Conservation (phyloP, 345 rosid genomes). For the Syzygium aqueum region DNA sequence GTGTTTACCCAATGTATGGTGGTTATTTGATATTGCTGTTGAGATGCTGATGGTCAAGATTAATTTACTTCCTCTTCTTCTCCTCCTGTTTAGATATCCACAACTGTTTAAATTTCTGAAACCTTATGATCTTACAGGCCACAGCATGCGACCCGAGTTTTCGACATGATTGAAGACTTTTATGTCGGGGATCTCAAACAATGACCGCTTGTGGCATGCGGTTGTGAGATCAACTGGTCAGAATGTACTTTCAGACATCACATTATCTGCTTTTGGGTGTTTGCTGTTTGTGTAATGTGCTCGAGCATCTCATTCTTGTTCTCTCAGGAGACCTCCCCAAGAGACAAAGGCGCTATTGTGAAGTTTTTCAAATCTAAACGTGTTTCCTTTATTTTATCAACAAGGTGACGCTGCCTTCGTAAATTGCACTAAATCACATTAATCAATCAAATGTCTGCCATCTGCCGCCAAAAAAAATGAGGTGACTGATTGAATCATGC, state of each 20-base stretch:
- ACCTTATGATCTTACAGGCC: conserved; percentile 31
- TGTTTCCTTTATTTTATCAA: neutral
- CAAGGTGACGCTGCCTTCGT: neutral
- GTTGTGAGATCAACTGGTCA: neutral
- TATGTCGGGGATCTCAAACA: conserved; percentile 51
- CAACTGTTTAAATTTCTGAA: neutral
- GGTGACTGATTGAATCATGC: too few relatives aligned
- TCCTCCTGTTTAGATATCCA: neutral
- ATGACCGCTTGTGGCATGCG: neutral
- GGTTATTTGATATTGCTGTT: neutral
- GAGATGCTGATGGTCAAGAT: neutral
- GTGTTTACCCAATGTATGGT: neutral
- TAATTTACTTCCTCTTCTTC: neutral
- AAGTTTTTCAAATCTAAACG: neutral
- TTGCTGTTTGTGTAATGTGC: neutral
- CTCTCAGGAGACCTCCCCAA: neutral
- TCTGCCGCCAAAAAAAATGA: too few relatives aligned
- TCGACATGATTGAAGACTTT: conserved; percentile 81
- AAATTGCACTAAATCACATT: neutral
- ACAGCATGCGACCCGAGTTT: conserved; percentile 70
- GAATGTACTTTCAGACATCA: neutral
- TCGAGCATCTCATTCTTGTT: neutral
- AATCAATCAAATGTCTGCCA: too few relatives aligned
- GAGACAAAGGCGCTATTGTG: neutral
- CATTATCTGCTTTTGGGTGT: neutral